These are phyloP conservation scores for Phyllosticta citrichinensis DNA, from an alignment of 2,329 filamentous ascomycete genomes.

Conservation along the genomic window DNA sequence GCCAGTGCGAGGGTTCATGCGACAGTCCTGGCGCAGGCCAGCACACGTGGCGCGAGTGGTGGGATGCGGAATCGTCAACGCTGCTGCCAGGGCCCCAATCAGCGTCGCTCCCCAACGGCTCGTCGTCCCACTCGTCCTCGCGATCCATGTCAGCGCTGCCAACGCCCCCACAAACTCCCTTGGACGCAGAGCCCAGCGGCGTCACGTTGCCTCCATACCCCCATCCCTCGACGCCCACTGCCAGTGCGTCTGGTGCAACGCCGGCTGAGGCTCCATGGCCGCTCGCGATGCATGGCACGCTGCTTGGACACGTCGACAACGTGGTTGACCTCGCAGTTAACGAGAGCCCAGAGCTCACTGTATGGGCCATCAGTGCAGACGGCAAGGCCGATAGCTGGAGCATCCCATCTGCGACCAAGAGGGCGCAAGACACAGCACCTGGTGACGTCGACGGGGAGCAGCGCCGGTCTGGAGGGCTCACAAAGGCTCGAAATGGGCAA, in stretches of 20 bases:
- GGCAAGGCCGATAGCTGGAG: constrained; percentile 37
- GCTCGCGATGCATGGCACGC: constrained; percentile 39
- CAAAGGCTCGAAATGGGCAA: background rate
- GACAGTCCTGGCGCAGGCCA: background rate
- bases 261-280: constrained; percentile 32
- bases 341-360: constrained; percentile 33
- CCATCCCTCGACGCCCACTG: constrained; percentile 10
- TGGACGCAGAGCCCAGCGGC: constrained; percentile 25
- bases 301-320: constrained; percentile 34
- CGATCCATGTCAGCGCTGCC: background rate
- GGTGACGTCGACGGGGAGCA: background rate
- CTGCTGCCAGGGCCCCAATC: background rate
- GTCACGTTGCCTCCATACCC: constrained; percentile 14
- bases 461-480: too few species aligned
- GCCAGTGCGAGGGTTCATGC: background rate
- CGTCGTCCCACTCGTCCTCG: background rate
- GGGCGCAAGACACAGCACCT: too few species aligned
- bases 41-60: background rate
- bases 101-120: background rate
- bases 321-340: constrained; percentile 41
- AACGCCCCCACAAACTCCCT: constrained; percentile 13
- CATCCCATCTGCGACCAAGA: background rate
- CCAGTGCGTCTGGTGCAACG: constrained; percentile 7
- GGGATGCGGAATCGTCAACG: background rate
- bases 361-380: constrained; percentile 43